Evolutionary conservation across 2,329 filamentous ascomycete genomes (phyloP), one percentile per base, ranked within the genome.

Genomic region (Exophiala bonariae): DNA sequence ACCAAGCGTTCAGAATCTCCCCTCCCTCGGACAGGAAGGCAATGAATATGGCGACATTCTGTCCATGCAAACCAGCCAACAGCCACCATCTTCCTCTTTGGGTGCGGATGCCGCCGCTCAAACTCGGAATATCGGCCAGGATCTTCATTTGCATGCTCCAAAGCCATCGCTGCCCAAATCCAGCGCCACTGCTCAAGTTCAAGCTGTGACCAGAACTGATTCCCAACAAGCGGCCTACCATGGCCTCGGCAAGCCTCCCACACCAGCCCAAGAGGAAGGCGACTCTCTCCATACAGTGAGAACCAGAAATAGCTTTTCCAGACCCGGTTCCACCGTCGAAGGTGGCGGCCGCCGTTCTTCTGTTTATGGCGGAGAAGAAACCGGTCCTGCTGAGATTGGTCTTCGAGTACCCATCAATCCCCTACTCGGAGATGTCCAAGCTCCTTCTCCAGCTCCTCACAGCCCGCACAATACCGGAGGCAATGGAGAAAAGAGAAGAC

Each of bases 391-490:
- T 2, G 88, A 95, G 64, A 93, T 96, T 58, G 92, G 92, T 38
- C 82, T 88, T 61, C 86, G 91, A 63, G 92, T 99, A 31, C 93
- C 93, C 40, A 93, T 99, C 88, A 86, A 93, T 64, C 87, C 85
- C 43, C 82, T 93, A 65, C 88, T 93, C 34, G 93, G 93, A 52
- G 92, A 97, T 65, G 93, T 97, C 8, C 93, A 99, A 71, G 93
- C 93, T 11, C 93, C 93, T 2, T 93, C 91, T 2, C 90, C 91
- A 1, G 80, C 83, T 2, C 85, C 84, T 7, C 73, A 69, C 49
- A 63, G 65, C 6, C 54, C 54, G 7, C 39, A 51, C 39, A 44
- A 52, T 32, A 59, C 58, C 2, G 56, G 56, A 8, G 44, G 50
- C 16, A 54, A 53, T 14, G 49, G 37, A 10, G 63, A 76, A 64